A percentile compares a stretch with the other conserved stretches of the same genome.
These are phyloP conservation scores for Xerophyta viscosa DNA, from an alignment of 106 monocot species.

Conservation along the genomic window DNA sequence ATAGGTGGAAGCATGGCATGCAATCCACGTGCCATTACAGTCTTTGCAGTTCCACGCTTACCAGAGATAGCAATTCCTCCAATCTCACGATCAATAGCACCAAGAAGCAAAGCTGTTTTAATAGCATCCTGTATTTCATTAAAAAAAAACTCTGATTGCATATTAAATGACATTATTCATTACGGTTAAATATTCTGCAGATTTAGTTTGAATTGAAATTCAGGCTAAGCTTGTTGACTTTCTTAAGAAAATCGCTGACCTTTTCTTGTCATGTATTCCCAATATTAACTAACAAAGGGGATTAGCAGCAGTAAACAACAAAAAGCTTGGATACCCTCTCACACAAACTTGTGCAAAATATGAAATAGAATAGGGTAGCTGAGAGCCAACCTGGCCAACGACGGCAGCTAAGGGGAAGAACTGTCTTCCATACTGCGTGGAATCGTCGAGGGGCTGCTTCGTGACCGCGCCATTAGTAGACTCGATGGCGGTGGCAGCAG, in stretches of 20 bases:
- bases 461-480: constrained; percentile 63
- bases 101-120: constrained; percentile 88
- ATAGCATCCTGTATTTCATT: constrained; percentile 67
- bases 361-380: too few relatives aligned
- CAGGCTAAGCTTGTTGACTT: too few relatives aligned
- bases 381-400: constrained; percentile 71
- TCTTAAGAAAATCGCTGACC: too few relatives aligned
- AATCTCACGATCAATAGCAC: constrained; percentile 92
- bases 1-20: constrained; percentile 97
- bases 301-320: too few relatives aligned
- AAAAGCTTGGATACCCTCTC: too few relatives aligned
- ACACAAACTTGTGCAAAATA: too few relatives aligned
- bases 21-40: constrained; percentile 96
- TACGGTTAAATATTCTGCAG: too few relatives aligned
- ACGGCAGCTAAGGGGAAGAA: constrained; percentile 97
- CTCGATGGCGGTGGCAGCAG: constrained; percentile 29
- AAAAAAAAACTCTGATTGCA: not conserved
- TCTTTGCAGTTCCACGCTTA: constrained; percentile 94
- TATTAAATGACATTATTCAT: not conserved
- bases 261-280: too few relatives aligned
- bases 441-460: constrained; percentile 4
- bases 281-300: too few relatives aligned
- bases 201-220: too few relatives aligned
- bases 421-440: constrained; percentile 49
- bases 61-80: constrained; percentile 97